Evolutionary conservation across 306 rosid genomes (phyloP).

Genomic region (Cucurbita pepo): DNA sequence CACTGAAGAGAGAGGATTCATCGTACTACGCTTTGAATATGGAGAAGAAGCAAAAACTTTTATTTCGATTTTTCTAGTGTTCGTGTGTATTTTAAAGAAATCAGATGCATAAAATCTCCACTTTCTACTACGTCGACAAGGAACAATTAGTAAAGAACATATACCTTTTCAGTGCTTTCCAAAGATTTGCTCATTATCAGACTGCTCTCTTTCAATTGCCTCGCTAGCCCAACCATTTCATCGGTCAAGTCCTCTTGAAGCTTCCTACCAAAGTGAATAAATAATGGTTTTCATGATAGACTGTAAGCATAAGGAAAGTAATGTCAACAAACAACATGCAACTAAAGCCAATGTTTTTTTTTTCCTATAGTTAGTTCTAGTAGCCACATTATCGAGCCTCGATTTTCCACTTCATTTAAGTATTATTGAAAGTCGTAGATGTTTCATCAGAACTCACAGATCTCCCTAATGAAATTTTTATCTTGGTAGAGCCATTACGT

Average conservation of each 20-base stretch:
- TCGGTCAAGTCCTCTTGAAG: constrained; percentile 94
- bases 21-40: background rate
- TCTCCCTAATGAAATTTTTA: background rate
- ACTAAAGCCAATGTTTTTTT: background rate
- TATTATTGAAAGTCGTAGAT: background rate
- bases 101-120: background rate
- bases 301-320: background rate
- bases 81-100: background rate
- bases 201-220: constrained; percentile 87
- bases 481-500: background rate
- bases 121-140: background rate
- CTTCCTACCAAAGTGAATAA: constrained; percentile 25
- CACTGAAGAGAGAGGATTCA: background rate
- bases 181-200: constrained; percentile 64
- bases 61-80: background rate
- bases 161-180: constrained; percentile 67
- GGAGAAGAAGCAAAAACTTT: background rate
- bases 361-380: background rate
- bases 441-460: background rate
- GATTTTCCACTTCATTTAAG: background rate
- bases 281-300: background rate
- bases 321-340: background rate
- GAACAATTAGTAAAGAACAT: background rate
- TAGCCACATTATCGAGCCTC: background rate
- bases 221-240: constrained; percentile 88